These are phyloP conservation scores for Yarrowia sp. DNA, from an alignment of 805 yeast species.

Conservation along the genomic window DNA sequence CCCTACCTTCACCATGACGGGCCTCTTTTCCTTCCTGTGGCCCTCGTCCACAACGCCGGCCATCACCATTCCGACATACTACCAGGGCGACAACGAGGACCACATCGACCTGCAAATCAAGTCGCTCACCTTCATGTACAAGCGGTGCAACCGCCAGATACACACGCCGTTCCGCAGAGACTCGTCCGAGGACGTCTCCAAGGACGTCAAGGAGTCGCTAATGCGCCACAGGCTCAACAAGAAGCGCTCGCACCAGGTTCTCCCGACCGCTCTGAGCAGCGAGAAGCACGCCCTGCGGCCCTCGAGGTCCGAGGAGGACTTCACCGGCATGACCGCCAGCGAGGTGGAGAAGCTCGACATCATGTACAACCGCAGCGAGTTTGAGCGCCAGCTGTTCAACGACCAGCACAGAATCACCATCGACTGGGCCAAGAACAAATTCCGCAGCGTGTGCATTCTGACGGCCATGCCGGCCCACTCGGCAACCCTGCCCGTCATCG, in stretches of 20 bases:
- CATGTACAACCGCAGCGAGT: conserved; percentile 50
- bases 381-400: conserved; percentile 43
- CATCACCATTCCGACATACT: conserved; percentile 50
- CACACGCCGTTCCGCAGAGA: conserved; percentile 14
- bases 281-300: background rate
- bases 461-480: conserved; percentile 49
- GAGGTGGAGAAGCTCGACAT: conserved; percentile 49
- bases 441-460: conserved; percentile 58
- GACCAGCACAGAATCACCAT: conserved; percentile 66
- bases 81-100: conserved; percentile 51
- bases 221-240: conserved; percentile 26
- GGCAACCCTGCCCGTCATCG: conserved; percentile 35
- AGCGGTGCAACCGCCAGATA: conserved; percentile 42
- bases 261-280: conserved; percentile 4
- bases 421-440: conserved; percentile 66
- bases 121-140: conserved; percentile 57
- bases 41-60: conserved; percentile 35
- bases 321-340: conserved; percentile 32
- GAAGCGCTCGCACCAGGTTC: conserved; percentile 8
- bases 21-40: conserved; percentile 32
- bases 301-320: conserved; percentile 20
- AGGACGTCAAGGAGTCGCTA: background rate
- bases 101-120: conserved; percentile 61
- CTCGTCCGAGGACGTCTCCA: conserved; percentile 5
- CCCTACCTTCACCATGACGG: conserved; percentile 28